Evolutionary conservation across 164 flowering plant species (phyloP), one percentile per base, ranked within the genome.

Genomic region (Pachysandra terminalis): DNA sequence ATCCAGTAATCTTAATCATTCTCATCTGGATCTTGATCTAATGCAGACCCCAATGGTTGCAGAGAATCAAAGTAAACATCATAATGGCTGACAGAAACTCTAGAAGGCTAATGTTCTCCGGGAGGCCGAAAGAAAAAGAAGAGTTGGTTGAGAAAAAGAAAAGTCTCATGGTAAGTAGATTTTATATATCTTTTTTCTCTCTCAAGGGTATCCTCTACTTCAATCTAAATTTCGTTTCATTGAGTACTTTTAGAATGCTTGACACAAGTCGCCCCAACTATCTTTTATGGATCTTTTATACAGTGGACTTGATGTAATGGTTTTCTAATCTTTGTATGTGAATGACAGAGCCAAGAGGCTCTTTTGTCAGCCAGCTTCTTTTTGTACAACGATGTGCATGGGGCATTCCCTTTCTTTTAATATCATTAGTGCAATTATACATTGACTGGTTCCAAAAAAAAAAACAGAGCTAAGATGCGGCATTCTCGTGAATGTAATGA

Each of bases 131-230:
- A 79, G 96, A 85, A 64, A 81, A 80, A 59, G 88, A 86, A 77
- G 88, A 82, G 61, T 62, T 68, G 56, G 71, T 86, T 37, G 89
- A 81, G 81, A 89, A 80, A 69, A 95, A 87, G 76, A 90, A 88
- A 85, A 82, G 69, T 68, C 87, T 95, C 65, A 90, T 95, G 97
- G 99, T 92, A 66, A 78, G 84, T 32, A n/a, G 41, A 55, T 52
- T 16, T 12, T 10, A 1, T 59, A 26, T 61, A 26, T 19, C 23
- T 35, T n/a, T 25, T n/a, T 12, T 19, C 12, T 22, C 19, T 61
- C 4, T 66, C 35, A 41, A 8, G 13, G 32, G 9, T 52, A n/a
- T 27, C 19, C 25, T 26, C 53, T 21, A 19, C 15, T 59, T 17
- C n/a, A n/a, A n/a, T 26, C 19, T 26, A 22, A 1, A 9, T 58